Conservation (phyloP, 1,284 basidiomycete genomes). For the Athelia sp. region DNA sequence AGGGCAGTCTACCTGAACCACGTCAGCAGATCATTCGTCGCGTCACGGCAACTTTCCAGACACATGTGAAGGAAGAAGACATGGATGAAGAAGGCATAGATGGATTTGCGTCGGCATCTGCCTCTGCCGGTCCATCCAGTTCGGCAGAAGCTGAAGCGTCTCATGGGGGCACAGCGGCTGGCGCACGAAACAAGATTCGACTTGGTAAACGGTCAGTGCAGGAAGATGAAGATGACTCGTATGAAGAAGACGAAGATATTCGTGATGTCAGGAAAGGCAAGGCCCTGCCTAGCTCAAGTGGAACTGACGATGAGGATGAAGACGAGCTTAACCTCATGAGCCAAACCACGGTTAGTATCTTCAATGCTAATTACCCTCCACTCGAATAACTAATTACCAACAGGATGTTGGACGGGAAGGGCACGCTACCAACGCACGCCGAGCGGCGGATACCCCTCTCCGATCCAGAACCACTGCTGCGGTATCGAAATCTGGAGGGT, state of each 20-base stretch:
- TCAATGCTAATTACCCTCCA: conserved; percentile 1
- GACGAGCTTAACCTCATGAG: conserved; percentile 51
- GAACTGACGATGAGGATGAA: conserved; percentile 35
- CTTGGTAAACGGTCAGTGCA: conserved; percentile 7
- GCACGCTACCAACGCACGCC: conserved; percentile 21
- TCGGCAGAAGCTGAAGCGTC: neutral
- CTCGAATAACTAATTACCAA: conserved; percentile 5
- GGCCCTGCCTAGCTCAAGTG: neutral
- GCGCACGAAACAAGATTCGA: neutral
- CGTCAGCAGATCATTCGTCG: conserved; percentile 32
- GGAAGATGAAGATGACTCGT: conserved; percentile 14
- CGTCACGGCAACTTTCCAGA: conserved; percentile 37
- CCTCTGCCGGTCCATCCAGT: neutral
- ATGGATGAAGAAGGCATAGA: conserved; percentile 19
- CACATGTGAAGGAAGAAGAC: conserved; percentile 41
- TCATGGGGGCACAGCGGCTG: neutral
- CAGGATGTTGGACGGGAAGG: conserved; percentile 32
- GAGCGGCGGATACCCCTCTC: neutral
- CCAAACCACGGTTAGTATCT: conserved; percentile 32
- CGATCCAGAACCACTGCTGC: neutral
- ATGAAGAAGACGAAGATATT: conserved; percentile 16
- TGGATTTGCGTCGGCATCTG: conserved; percentile 4
- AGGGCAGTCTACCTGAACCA: conserved; percentile 4
- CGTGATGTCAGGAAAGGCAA: conserved; percentile 14
- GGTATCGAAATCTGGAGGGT: neutral